Conservation (phyloP, 192 early-diverging fungal genomes). For the Umbelopsis vinacea region DNA sequence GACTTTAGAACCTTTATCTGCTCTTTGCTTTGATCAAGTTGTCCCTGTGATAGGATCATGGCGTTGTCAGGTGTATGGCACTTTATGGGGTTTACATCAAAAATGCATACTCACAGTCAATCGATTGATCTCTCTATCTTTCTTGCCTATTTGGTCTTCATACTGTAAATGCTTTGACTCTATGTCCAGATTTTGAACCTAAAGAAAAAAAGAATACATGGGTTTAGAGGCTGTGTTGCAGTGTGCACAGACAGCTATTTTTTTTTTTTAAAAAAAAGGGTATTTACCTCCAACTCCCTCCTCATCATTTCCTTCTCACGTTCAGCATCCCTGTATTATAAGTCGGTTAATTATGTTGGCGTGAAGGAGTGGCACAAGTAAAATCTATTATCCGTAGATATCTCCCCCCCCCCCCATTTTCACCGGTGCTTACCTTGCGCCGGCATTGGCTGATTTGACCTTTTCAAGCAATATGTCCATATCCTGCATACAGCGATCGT, state of each 20-base stretch:
- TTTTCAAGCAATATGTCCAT: constrained; percentile 41
- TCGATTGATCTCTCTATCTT: background rate
- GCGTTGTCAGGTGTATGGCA: too few species aligned
- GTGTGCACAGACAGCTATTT: background rate
- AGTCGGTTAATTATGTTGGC: too few species aligned
- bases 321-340: background rate
- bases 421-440: constrained; percentile 25
- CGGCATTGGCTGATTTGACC: constrained; percentile 27
- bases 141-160: background rate
- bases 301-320: background rate
- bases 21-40: constrained; percentile 31
- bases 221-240: background rate
- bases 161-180: constrained; percentile 4
- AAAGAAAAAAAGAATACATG: too few species aligned
- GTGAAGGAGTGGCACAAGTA: too few species aligned
- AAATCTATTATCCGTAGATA: too few species aligned
- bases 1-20: constrained; percentile 34
- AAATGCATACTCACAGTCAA: background rate
- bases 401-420: too few species aligned
- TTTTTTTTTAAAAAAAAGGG: too few species aligned
- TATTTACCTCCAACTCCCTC: constrained; percentile 1
- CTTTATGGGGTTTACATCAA: too few species aligned
- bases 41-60: constrained; percentile 7
- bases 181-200: background rate
- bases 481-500: constrained; percentile 28